phyloP scores from a whole-genome alignment of 106 monocot species.

The Platanthera zijinensis region DNA sequence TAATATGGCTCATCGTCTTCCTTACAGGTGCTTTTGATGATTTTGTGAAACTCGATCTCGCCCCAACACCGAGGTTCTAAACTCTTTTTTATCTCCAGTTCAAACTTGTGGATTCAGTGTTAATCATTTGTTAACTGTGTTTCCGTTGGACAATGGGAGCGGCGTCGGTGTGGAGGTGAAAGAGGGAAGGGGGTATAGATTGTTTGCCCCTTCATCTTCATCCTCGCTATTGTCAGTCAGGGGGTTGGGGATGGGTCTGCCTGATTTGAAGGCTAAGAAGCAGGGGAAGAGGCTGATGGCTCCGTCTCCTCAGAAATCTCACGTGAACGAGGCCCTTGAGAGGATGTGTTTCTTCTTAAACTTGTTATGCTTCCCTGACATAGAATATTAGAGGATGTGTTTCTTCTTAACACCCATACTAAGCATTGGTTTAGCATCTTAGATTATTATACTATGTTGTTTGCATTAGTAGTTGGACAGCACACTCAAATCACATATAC shows the following conservation, averaged over 20 bases:
- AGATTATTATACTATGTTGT: not conserved
- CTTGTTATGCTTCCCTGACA: too few species aligned
- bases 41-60: slow-evolving; percentile 23
- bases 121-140: not conserved
- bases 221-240: not conserved
- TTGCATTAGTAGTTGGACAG: not conserved
- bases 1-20: not conserved
- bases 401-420: too few species aligned
- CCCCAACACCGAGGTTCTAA: slow-evolving; percentile 1
- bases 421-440: too few species aligned
- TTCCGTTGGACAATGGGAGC: not conserved
- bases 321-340: slow-evolving; percentile 15
- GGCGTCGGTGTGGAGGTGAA: not conserved
- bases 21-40: slow-evolving; percentile 22
- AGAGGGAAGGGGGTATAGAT: not conserved
- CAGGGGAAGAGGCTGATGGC: not conserved
- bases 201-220: not conserved
- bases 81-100: not conserved
- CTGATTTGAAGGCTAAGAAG: slow-evolving; percentile 2
- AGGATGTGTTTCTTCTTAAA: too few species aligned
- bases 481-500: not conserved
- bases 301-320: not conserved
- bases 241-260: slow-evolving; percentile 14
- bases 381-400: too few species aligned
- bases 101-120: not conserved